Percentiles rank a stretch among this genome's conserved stretches.
phyloP scores from a whole-genome alignment of 768 basidiomycete genomes.

The Hortiboletus campestris region DNA sequence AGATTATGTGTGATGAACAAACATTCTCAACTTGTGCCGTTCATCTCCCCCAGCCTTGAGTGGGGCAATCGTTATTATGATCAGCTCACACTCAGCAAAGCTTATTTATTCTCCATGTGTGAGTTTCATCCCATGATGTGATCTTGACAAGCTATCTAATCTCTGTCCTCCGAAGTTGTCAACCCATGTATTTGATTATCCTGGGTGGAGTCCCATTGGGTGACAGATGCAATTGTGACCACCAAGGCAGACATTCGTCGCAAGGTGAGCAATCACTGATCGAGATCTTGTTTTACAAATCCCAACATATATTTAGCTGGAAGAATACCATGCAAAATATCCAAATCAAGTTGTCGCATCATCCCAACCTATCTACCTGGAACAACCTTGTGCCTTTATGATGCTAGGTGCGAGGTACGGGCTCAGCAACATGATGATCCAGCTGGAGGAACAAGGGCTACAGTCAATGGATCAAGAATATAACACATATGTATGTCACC shows the following conservation, averaged over 20 bases:
- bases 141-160: too few species aligned
- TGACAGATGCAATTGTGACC: neutral
- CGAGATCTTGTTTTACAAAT: too few species aligned
- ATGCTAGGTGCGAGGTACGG: neutral
- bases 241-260: neutral
- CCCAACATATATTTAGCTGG: neutral
- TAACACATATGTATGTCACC: too few species aligned
- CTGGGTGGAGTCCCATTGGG: neutral
- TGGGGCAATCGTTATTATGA: neutral
- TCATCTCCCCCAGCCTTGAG: neutral
- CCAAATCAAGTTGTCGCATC: neutral
- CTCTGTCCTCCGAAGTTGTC: neutral
- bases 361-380: neutral
- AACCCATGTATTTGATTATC: neutral
- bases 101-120: constrained; percentile 3
- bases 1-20: neutral
- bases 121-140: neutral
- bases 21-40: neutral
- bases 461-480: neutral
- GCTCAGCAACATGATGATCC: neutral
- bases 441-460: neutral
- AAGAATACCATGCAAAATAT: neutral
- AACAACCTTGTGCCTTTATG: neutral
- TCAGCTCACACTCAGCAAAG: neutral
- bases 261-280: neutral